Evolutionary conservation across 345 rosid genomes (phyloP).

Genomic region (Syzygium aqueum): DNA sequence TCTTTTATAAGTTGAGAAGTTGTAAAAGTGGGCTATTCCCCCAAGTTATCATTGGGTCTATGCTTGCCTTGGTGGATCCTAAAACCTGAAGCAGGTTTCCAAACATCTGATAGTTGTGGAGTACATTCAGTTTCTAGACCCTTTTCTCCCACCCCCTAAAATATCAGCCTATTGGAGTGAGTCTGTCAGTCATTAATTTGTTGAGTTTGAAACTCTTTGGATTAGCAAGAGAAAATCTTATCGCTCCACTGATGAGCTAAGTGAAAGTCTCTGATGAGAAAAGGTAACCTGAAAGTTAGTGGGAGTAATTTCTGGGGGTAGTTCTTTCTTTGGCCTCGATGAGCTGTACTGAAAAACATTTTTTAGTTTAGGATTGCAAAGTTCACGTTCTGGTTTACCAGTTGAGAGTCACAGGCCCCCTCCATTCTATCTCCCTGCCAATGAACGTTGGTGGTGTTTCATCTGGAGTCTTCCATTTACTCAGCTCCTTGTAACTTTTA

Average conservation of each 20-base stretch:
- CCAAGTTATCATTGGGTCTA: not conserved
- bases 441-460: not conserved
- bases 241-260: not conserved
- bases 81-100: not conserved
- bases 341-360: not conserved
- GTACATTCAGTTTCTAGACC: not conserved
- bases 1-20: not conserved
- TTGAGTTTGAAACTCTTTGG: not conserved
- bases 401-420: not conserved
- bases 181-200: not conserved
- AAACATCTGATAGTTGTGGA: not conserved
- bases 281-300: not conserved
- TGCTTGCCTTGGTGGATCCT: not conserved
- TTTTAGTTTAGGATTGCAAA: not conserved
- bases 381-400: not conserved
- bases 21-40: not conserved
- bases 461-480: not conserved
- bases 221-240: not conserved
- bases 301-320: not conserved
- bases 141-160: not conserved
- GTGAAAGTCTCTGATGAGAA: not conserved
- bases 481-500: not conserved
- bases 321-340: not conserved
- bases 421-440: not conserved
- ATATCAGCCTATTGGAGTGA: not conserved